A percentile compares a stretch with the other conserved stretches of the same genome.
phyloP scores from a whole-genome alignment of 2,329 filamentous ascomycete species.

The Orbilia blumenaviensis region DNA sequence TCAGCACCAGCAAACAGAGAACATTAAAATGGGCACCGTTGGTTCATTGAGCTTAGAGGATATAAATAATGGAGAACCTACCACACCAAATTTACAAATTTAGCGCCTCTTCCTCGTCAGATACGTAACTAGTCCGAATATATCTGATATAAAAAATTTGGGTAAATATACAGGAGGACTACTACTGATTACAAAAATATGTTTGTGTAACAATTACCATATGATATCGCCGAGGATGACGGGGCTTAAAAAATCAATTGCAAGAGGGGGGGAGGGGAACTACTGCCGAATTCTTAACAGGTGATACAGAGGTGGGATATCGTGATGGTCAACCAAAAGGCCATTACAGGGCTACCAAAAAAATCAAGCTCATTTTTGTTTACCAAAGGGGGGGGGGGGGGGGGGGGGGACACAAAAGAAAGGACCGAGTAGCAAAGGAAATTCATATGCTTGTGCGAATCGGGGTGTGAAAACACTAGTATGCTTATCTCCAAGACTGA shows the following conservation, averaged over 20 bases:
- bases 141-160: slow-evolving; percentile 7
- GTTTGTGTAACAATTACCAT: slow-evolving; percentile 22
- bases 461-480: background rate
- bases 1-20: too few species aligned
- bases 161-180: slow-evolving; percentile 43
- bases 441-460: background rate
- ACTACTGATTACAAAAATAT: slow-evolving; percentile 42
- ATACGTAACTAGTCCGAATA: background rate
- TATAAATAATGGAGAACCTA: too few species aligned
- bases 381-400: background rate
- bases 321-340: slow-evolving; percentile 28
- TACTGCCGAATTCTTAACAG: slow-evolving; percentile 2
- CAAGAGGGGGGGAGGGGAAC: background rate
- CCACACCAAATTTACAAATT: too few species aligned
- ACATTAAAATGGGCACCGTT: too few species aligned
- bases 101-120: too few species aligned
- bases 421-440: background rate
- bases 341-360: slow-evolving; percentile 5
- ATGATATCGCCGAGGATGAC: slow-evolving; percentile 11
- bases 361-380: slow-evolving; percentile 21
- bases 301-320: slow-evolving; percentile 44
- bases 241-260: background rate
- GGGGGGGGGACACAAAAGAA: too few species aligned
- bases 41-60: too few species aligned
- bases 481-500: slow-evolving; percentile 57